phyloP scores from a whole-genome alignment of 179 eudicot species.

The Spinacia oleracea region DNA sequence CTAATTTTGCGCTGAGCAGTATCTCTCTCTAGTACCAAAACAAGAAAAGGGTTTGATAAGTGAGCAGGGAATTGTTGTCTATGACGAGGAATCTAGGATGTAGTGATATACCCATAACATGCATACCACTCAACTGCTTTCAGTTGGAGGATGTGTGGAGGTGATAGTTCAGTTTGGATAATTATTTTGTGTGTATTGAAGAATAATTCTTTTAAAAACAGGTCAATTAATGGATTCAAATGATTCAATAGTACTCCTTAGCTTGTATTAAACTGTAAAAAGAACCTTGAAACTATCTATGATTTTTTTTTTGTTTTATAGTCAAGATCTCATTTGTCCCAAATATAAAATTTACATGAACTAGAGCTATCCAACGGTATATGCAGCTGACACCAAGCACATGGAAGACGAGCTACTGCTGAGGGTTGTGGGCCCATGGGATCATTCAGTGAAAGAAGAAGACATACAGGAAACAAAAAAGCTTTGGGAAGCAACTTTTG shows the following conservation, averaged over 20 bases:
- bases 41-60: not conserved
- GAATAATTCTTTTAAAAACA: too few relatives aligned
- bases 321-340: conserved; percentile 30
- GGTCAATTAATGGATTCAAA: too few relatives aligned
- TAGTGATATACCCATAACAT: not conserved
- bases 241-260: too few relatives aligned
- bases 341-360: conserved; percentile 37
- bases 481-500: conserved; percentile 74
- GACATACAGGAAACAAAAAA: conserved; percentile 54
- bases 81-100: conserved; percentile 5
- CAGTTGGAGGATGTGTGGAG: not conserved
- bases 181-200: not conserved
- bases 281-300: not conserved
- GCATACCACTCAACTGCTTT: conserved; percentile 7
- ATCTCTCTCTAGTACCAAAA: too few relatives aligned
- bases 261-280: not conserved
- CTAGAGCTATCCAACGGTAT: conserved; percentile 88
- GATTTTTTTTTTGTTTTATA: not conserved
- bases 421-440: conserved; percentile 60
- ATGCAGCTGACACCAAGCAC: conserved; percentile 70
- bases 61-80: not conserved
- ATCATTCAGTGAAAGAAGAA: conserved; percentile 43
- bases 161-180: not conserved
- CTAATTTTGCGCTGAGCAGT: not conserved
- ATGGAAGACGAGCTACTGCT: conserved; percentile 51